Percentiles rank a stretch among this genome's conserved stretches.
These are phyloP conservation scores for Acacia melanoxylon DNA, from an alignment of 306 rosid genomes.

Conservation along the genomic window DNA sequence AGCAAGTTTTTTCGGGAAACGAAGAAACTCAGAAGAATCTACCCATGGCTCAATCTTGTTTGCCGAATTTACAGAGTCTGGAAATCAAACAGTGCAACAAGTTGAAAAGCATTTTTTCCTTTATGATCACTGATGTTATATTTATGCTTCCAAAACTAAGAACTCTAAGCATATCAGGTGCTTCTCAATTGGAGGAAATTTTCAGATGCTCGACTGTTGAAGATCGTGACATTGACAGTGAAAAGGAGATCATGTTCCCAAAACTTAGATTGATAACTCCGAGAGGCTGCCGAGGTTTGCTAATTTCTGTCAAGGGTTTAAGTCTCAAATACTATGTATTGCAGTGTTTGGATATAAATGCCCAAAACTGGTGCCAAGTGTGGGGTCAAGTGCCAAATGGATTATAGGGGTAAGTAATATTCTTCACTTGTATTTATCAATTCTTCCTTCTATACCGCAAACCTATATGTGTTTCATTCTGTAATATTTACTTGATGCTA, in stretches of 20 bases:
- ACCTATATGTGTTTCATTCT: not conserved
- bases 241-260: not conserved
- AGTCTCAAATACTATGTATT: not conserved
- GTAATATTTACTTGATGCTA: not conserved
- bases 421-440: not conserved
- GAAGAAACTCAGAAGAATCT: not conserved
- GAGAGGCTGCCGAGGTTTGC: not conserved
- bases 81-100: not conserved
- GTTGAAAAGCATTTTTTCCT: not conserved
- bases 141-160: not conserved
- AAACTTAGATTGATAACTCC: not conserved
- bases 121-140: not conserved
- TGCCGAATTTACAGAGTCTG: not conserved
- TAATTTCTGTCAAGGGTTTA: not conserved
- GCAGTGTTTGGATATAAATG: not conserved
- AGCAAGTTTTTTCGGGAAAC: not conserved
- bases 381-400: not conserved
- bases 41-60: not conserved
- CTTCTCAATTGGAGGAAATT: not conserved
- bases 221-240: not conserved
- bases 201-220: not conserved
- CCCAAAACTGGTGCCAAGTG: not conserved
- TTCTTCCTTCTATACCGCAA: not conserved
- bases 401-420: not conserved
- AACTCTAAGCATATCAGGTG: not conserved